Percentiles rank a stretch among this genome's conserved stretches.
Conservation (phyloP, 2,329 filamentous ascomycete genomes). For the Moelleriella libera region DNA sequence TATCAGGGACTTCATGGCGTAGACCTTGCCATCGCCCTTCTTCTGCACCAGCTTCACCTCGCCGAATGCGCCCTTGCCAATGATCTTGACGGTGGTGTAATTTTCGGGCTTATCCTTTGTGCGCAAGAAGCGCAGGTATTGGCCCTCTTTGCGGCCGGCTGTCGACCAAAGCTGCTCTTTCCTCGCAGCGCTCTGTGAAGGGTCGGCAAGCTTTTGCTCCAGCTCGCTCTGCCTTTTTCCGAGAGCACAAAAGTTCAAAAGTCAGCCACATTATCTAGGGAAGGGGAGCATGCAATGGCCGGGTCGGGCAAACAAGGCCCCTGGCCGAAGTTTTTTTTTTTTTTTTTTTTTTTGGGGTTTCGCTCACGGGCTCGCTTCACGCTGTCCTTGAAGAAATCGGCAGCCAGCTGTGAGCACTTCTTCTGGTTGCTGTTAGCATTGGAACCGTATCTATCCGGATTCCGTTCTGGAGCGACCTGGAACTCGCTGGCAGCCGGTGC, state of each 20-base stretch:
- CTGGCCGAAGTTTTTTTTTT: too few relatives aligned
- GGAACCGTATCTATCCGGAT: constrained; percentile 48
- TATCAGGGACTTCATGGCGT: constrained; percentile 94
- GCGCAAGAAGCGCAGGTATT: constrained; percentile 84
- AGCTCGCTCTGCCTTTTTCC: constrained; percentile 69
- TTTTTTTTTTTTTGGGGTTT: constrained; percentile 30
- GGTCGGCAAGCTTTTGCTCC: constrained; percentile 70
- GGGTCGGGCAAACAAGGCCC: too few relatives aligned
- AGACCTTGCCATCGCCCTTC: constrained; percentile 92
- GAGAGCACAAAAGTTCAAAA: not conserved
- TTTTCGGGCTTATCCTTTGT: constrained; percentile 90
- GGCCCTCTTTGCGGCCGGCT: constrained; percentile 76
- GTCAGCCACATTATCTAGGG: not conserved
- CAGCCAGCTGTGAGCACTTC: constrained; percentile 56
- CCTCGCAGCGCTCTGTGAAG: constrained; percentile 57
- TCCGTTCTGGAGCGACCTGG: constrained; percentile 66
- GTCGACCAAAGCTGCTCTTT: constrained; percentile 77
- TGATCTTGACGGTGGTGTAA: constrained; percentile 94
- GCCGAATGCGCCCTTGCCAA: constrained; percentile 96
- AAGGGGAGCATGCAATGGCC: too few relatives aligned
- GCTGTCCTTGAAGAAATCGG: constrained; percentile 97
- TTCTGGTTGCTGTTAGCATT: constrained; percentile 57
- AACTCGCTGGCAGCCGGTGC: constrained; percentile 56
- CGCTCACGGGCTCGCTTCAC: constrained; percentile 90
- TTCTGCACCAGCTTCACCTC: constrained; percentile 97